Percentiles rank a stretch among this genome's conserved stretches.
phyloP scores from a whole-genome alignment of 352 stramenopile genomes.

The Phytopythium oedochilum region DNA sequence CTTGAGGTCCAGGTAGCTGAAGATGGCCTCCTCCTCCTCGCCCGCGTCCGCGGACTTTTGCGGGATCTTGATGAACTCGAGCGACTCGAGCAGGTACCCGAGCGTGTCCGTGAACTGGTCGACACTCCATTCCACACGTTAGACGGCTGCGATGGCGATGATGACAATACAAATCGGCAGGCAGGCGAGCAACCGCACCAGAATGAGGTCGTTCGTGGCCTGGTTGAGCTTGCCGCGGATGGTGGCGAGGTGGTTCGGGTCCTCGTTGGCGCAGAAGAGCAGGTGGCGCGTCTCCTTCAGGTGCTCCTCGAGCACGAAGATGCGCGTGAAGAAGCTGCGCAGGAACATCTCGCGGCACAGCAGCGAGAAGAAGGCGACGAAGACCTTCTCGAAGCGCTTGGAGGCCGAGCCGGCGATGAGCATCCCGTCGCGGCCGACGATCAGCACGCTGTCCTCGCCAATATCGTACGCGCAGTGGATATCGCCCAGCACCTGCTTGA shows the following conservation, averaged over 20 bases:
- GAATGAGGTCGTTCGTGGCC: conserved; percentile 91
- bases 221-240: conserved; percentile 87
- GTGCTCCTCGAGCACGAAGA: conserved; percentile 94
- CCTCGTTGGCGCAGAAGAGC: conserved; percentile 83
- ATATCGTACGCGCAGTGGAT: conserved; percentile 94
- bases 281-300: conserved; percentile 90
- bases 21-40: conserved; percentile 76
- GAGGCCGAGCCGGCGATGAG: conserved; percentile 91
- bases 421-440: conserved; percentile 92
- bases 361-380: conserved; percentile 94
- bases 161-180: not conserved
- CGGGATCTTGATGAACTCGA: conserved; percentile 82
- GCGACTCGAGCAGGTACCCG: conserved; percentile 91
- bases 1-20: conserved; percentile 90
- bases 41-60: conserved; percentile 31
- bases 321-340: conserved; percentile 94
- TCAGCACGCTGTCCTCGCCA: conserved; percentile 91
- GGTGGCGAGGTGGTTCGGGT: conserved; percentile 80
- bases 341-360: conserved; percentile 95
- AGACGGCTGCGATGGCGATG: not conserved
- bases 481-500: conserved; percentile 93
- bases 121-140: too few species aligned
- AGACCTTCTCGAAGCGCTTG: conserved; percentile 91
- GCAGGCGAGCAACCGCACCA: conserved; percentile 20
- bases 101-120: conserved; percentile 92